These are phyloP conservation scores for Histomonas meleagridis DNA, from an alignment of 208 protist genomes.

Conservation along the genomic window DNA sequence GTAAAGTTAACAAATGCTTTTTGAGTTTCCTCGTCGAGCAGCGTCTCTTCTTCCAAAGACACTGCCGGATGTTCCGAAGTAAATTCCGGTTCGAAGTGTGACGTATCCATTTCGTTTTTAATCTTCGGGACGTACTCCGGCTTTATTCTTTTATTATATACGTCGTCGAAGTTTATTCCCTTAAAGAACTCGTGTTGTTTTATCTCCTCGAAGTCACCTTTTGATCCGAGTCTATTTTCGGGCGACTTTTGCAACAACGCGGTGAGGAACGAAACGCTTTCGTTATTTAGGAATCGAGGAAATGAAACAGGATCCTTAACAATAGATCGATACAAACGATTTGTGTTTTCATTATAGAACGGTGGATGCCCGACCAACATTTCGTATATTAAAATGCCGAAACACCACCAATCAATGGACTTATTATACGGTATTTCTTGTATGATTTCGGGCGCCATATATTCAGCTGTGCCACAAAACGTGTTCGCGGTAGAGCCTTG, in stretches of 20 bases:
- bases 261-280: neutral
- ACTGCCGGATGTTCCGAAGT: neutral
- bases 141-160: neutral
- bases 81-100: neutral
- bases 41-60: neutral
- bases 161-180: conserved; percentile 31
- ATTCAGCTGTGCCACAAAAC: conserved; percentile 38
- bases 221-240: neutral
- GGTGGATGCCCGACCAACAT: neutral
- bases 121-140: neutral
- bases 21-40: neutral
- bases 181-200: conserved; percentile 42
- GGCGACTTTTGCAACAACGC: conserved; percentile 38
- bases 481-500: neutral
- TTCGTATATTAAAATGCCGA: neutral
- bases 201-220: conserved; percentile 42
- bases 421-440: neutral
- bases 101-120: conserved; percentile 28
- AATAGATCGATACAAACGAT: neutral
- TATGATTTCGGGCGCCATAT: conserved; percentile 20
- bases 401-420: neutral
- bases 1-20: neutral
- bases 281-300: neutral
- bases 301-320: neutral
- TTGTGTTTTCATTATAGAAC: conserved; percentile 27